phyloP scores from a whole-genome alignment of 495 filamentous ascomycete genomes.

The Friedmanniomyces endolithicus region DNA sequence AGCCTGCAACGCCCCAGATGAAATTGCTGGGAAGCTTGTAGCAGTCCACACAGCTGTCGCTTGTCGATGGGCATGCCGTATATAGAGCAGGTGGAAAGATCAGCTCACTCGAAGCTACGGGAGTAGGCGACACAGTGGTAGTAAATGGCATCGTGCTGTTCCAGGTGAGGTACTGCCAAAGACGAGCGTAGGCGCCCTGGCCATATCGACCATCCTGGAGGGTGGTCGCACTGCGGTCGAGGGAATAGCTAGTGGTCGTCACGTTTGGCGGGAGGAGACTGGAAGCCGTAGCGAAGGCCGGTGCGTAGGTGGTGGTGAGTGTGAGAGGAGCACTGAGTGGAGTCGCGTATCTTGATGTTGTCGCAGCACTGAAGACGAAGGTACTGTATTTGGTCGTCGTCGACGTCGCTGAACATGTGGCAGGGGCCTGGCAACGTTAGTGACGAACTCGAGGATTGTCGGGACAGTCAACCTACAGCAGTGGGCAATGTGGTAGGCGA shows the following conservation, averaged over 20 bases:
- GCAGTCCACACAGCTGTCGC: constrained; percentile 1
- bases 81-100: background rate
- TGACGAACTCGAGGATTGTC: background rate
- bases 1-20: constrained; percentile 25
- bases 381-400: background rate
- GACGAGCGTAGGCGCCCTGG: constrained; percentile 3
- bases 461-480: background rate
- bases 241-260: background rate
- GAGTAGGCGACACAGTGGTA: background rate
- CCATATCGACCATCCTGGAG: constrained; percentile 2
- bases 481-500: background rate
- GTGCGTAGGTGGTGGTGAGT: background rate
- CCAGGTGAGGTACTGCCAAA: constrained; percentile 1
- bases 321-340: background rate
- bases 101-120: constrained; percentile 3
- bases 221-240: background rate
- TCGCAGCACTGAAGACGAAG: background rate
- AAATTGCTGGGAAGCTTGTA: constrained; percentile 21
- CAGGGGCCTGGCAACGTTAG: background rate
- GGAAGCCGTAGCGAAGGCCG: background rate
- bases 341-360: background rate
- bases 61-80: background rate
- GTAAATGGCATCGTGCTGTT: constrained; percentile 1
- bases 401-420: background rate
- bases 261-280: background rate